phyloP scores from a whole-genome alignment of 2,329 filamentous ascomycete genomes.

The Aspergillus arachidicola region DNA sequence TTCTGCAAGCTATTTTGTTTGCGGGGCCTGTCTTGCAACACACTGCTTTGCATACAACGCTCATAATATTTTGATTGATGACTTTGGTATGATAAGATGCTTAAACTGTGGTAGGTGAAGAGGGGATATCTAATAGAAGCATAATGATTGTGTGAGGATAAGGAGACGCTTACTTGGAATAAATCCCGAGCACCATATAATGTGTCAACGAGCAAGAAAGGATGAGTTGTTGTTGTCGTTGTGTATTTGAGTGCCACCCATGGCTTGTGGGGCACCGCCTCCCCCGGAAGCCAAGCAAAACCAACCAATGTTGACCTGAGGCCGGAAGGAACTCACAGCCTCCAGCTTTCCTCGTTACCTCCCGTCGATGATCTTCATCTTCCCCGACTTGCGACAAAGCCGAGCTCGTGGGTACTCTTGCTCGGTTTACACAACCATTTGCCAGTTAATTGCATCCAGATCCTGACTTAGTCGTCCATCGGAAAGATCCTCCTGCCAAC shows the following conservation, averaged over 20 bases:
- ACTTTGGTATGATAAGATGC: neutral
- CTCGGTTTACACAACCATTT: neutral
- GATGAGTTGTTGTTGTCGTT: neutral
- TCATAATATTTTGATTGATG: neutral
- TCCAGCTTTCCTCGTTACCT: neutral
- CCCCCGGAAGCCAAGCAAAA: neutral
- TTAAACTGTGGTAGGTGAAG: neutral
- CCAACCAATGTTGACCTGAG: constrained; percentile 2
- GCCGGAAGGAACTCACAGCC: neutral
- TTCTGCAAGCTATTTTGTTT: neutral
- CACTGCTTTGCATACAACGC: neutral
- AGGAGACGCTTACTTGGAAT: neutral
- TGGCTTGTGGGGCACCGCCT: constrained; percentile 5
- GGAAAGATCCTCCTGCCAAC: neutral
- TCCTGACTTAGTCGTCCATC: neutral
- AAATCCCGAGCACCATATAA: neutral
- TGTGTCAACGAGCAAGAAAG: neutral
- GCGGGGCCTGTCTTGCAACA: neutral
- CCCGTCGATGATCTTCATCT: constrained; percentile 6
- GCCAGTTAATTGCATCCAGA: neutral
- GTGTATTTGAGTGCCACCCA: neutral
- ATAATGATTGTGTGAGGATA: neutral
- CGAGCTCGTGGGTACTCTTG: neutral
- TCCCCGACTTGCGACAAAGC: constrained; percentile 2
- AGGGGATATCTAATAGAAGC: neutral